Base-by-base conservation (phyloP, 2,329 filamentous ascomycete genomes). In the Pseudogymnoascus sp. region DNA sequence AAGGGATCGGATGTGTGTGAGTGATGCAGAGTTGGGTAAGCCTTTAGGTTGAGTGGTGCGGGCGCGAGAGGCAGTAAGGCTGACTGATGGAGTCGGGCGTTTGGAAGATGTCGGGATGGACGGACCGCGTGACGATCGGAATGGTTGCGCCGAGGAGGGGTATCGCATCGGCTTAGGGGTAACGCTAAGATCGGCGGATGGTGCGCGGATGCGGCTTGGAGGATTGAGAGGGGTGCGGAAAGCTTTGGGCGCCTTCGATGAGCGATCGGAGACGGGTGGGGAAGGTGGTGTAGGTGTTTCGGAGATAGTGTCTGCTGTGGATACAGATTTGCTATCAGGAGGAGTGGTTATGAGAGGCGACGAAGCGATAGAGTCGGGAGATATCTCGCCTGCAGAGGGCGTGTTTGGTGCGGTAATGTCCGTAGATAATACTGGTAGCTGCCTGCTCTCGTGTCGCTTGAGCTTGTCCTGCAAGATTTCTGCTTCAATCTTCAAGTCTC, bases 391-490 rank as follows among this genome's bases (percentile, higher is more conserved):
- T 66, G 89, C 88, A 64, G 86, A 83, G 20, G 89, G 87, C 43
- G 89, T 90, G 63, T 84, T 88, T 62, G 81, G 79, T 12, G 82
- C 75, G 18, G 83, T 85, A n/a, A 86, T 74, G 68, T 86, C 82
- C 63, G 84, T 86, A 11, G 82, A 82, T 59, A 86, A 79, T 64
- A 77, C 73, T 38, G 83, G 84, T 20, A 86, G 73, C 67, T 86
- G 83, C 57, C 84, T 81, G 20, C 72, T 67, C 65, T 84, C 81
- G 47, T 84, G 78, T 74, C 92, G 89, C 71, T 89, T 89, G 71
- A 97, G 80, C 81, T 97, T 97, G 79, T 96, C 91, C 70, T 94
- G 88, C 70, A 93, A 84, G 70, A 99, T 94, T 71, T 97, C 94
- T 63, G 89, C 88, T 76, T 99, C 94, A 65, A 99, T 91, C 78